Conservation (phyloP, 306 rosid genomes). For the Fragaria iinumae region DNA sequence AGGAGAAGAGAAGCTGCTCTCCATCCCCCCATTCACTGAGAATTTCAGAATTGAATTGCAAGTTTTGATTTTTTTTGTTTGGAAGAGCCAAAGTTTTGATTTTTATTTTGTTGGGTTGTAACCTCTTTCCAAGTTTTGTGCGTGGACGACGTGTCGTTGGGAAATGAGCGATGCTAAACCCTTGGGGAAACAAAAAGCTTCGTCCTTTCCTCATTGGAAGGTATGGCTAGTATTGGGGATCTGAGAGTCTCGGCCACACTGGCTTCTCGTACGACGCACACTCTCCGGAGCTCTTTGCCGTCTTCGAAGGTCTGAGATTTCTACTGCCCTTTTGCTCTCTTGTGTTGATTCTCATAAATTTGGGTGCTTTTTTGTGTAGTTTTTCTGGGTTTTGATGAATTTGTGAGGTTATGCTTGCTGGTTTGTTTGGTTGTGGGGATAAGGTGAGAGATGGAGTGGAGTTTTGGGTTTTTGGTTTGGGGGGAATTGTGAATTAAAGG, state of each 20-base stretch:
- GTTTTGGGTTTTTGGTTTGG: constrained; percentile 8
- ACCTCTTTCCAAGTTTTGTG: not conserved
- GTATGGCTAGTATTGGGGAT: constrained; percentile 72
- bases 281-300: constrained; percentile 45
- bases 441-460: constrained; percentile 6
- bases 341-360: constrained; percentile 6
- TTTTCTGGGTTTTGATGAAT: constrained; percentile 16
- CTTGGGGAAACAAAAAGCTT: not conserved
- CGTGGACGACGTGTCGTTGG: constrained; percentile 12
- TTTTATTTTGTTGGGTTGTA: not conserved
- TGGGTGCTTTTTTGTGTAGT: not conserved
- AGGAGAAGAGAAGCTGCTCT: constrained; percentile 55
- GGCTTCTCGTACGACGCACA: constrained; percentile 51
- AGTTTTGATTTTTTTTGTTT: not conserved
- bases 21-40: constrained; percentile 85
- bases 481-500: not conserved
- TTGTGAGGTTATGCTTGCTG: not conserved
- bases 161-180: not conserved
- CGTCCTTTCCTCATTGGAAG: not conserved
- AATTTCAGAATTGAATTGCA: not conserved
- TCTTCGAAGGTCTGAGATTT: constrained; percentile 56
- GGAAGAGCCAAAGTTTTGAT: not conserved
- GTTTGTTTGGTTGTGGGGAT: constrained; percentile 6
- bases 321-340: not conserved
- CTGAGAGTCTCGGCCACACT: constrained; percentile 69